phyloP scores from a whole-genome alignment of 345 rosid genomes.

The Ailanthus altissimus region DNA sequence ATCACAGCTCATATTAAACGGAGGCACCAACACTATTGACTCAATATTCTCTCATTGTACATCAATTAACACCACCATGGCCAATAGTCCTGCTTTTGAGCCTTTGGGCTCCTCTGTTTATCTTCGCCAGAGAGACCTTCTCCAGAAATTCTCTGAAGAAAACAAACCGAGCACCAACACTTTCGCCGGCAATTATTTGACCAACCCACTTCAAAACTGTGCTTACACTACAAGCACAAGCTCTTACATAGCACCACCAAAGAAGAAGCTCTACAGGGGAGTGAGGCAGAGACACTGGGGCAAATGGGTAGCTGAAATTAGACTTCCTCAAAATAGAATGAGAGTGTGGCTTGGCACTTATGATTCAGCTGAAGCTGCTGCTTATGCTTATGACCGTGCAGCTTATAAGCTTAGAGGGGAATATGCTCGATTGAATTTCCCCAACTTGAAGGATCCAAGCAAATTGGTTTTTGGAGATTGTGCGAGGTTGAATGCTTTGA shows the following conservation, averaged over 20 bases:
- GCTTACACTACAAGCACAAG: slow-evolving; percentile 25
- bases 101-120: slow-evolving; percentile 85
- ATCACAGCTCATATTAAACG: slow-evolving; percentile 71
- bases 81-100: slow-evolving; percentile 26
- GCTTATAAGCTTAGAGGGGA: slow-evolving; percentile 97
- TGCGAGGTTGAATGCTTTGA: slow-evolving; percentile 58
- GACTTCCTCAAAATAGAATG: slow-evolving; percentile 93
- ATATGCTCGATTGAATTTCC: slow-evolving; percentile 87
- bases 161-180: slow-evolving; percentile 34
- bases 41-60: slow-evolving; percentile 74
- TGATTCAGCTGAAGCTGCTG: slow-evolving; percentile 89
- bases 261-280: slow-evolving; percentile 91
- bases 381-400: slow-evolving; percentile 95
- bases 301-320: slow-evolving; percentile 98
- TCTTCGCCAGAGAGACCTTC: slow-evolving; percentile 79
- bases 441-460: slow-evolving; percentile 64
- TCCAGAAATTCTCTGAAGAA: slow-evolving; percentile 59
- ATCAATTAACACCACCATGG: slow-evolving; percentile 29
- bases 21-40: slow-evolving; percentile 77
- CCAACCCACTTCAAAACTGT: slow-evolving; percentile 32
- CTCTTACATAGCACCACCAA: slow-evolving; percentile 34
- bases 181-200: not conserved
- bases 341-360: slow-evolving; percentile 97
- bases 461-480: slow-evolving; percentile 64
- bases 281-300: slow-evolving; percentile 99